Evolutionary conservation across 345 rosid genomes (phyloP), one percentile per base, ranked within the genome.

Genomic region (Psidium guajava): DNA sequence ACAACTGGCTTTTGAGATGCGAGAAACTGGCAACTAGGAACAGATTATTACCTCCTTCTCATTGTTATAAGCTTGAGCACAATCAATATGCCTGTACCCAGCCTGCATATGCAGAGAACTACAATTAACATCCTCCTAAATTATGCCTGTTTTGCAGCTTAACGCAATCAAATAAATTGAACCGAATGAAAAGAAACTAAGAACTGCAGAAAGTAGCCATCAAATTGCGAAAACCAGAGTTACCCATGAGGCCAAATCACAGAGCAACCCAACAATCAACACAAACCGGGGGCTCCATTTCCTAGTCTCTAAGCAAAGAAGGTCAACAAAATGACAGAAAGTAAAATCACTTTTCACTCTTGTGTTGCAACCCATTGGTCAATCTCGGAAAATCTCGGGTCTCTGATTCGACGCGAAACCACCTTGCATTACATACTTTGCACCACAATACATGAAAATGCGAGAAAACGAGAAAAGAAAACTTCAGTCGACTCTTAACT

Each of bases 41-140:
- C 58, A 27, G 15, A 69, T 32, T n/a, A 52, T 82, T 87, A 96
- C 99, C 99, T 96, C 98, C 82, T 84, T 84, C 87, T 96, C 98
- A 49, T 96, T 96, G 73, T 85, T 86, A 85, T 96, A 96, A 57
- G 83, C 87, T 69, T 90, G 92, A 88, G 98, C 98, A 87, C 99
- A 94, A 88, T 96, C 98, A 77, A 96, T 95, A 86, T 95, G 96
- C 13, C 92, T 95, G 89, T 96, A 96, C 27, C 98, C 98, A 80
- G 87, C 87, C 99, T 94, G 92, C 89, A 69, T 22, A 36, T 36
- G 47, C 80, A 69, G 42, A 69, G 80, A 21, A 69, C 47, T 36
- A 21, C 80, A 36, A 69, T 36, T 18, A 69, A 18, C 47, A 18
- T 69, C 80, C 80, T 69, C 47, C 80, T 20, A 69, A 69, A 69